These are phyloP conservation scores for Cupressus sempervirens DNA, from an alignment of 75 land plant species.

Conservation along the genomic window DNA sequence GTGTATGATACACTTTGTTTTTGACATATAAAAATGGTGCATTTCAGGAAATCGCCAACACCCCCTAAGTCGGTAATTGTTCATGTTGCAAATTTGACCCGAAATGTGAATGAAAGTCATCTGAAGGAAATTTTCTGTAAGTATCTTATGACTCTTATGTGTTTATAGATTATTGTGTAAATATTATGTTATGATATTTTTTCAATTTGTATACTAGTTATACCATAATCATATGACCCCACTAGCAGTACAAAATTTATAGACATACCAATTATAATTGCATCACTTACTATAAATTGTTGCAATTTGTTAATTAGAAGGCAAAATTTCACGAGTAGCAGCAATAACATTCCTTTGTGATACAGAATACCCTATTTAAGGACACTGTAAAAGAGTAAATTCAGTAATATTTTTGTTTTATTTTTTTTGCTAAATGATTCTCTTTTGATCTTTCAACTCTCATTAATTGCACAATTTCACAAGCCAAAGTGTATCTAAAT, in stretches of 20 bases:
- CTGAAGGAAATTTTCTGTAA: slow-evolving; percentile 87
- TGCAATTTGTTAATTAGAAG: neutral
- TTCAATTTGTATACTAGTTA: neutral
- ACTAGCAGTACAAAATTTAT: neutral
- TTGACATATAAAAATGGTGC: neutral
- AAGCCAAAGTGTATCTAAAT: neutral
- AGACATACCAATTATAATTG: neutral
- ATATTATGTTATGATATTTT: neutral
- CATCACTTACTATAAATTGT: neutral
- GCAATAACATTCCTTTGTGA: neutral
- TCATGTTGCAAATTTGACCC: slow-evolving; percentile 62
- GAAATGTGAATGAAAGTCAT: slow-evolving; percentile 96
- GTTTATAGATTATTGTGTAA: neutral
- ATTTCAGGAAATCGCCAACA: slow-evolving; percentile 68
- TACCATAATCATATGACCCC: too few relatives aligned
- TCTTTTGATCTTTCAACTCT: neutral
- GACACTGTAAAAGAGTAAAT: neutral
- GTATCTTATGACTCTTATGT: slow-evolving; percentile 5
- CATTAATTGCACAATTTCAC: neutral
- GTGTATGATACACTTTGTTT: neutral
- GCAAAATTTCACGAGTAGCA: neutral
- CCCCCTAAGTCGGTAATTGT: slow-evolving; percentile 67
- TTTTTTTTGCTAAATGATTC: neutral
- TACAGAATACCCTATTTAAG: neutral
- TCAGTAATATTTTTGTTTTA: neutral